Base-by-base conservation (phyloP, 1,284 basidiomycete species). In the Cryptococcus floricola region DNA sequence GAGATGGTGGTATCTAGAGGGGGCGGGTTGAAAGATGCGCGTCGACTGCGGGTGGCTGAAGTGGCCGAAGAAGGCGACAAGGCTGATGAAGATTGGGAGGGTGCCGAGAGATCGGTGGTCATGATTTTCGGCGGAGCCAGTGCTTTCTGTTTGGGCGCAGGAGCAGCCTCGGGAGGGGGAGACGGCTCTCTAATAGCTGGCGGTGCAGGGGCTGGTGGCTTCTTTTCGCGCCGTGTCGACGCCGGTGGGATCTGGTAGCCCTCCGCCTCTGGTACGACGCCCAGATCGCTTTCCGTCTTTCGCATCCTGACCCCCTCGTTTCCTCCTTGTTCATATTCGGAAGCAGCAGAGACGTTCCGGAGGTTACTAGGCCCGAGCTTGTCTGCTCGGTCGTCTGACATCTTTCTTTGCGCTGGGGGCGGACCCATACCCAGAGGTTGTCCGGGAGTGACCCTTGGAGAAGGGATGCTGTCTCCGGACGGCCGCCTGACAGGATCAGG, bases 1-100 rank as follows among this genome's bases (percentile, higher is more conserved):
- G 76, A 76, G 61, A 77, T 77, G 9, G 75, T 68, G 0, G 74
- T 76, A 37, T 69, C 69, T 44, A 75, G 64, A 2, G 73, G 68
- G 3, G 72, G 73, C 10, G 74, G 74, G 39, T 71, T 67, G 60
- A 77, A 76, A 4, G 76, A 77, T 10, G 71, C 70, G 31, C 76
- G 61, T 28, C 76, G 61, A 49, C 23, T 37, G 14, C 55, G 39
- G n/a, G 18, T 37, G 16, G 18, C 34, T 13, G 51, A 23, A 14
- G 45, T 23, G n/a, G 51, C 19, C 12, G 44, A 39, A n/a, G 47
- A 14, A 25, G 56, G 41, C 5, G 23, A 34, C 10, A 14, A 28
- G n/a, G 52, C 25, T 6, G 51, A 14, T 48, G 50, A 43, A 12
- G 41, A 25, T 9, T 28, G 34, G 31, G 47, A n/a, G 18, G 54